These are phyloP conservation scores for Penicillium decumbens DNA, from an alignment of 2,329 filamentous ascomycete species.

Conservation along the genomic window DNA sequence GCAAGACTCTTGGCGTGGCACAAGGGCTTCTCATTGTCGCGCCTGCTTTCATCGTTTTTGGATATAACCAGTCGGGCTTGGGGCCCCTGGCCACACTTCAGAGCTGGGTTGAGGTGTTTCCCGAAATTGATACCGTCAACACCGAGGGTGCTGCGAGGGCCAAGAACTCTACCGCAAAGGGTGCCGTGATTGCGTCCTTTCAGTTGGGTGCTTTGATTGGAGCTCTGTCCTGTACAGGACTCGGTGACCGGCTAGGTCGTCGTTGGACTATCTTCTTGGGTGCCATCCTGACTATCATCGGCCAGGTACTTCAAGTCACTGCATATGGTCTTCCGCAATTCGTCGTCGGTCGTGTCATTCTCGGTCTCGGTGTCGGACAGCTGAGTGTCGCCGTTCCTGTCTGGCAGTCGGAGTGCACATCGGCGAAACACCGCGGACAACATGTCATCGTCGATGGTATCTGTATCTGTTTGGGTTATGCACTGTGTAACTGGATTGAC, in stretches of 20 bases:
- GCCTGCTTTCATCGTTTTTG: slow-evolving; percentile 22
- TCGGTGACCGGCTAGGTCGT: slow-evolving; percentile 47
- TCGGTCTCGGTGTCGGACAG: slow-evolving; percentile 48
- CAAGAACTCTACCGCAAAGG: slow-evolving; percentile 16
- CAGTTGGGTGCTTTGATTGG: slow-evolving; percentile 18
- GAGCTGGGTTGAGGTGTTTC: slow-evolving; percentile 19
- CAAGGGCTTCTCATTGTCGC: slow-evolving; percentile 33
- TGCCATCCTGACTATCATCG: slow-evolving; percentile 44
- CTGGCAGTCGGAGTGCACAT: slow-evolving; percentile 49
- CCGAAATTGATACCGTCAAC: slow-evolving; percentile 21
- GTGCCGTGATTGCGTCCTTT: slow-evolving; percentile 28
- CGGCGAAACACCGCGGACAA: slow-evolving; percentile 46
- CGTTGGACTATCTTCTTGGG: slow-evolving; percentile 45
- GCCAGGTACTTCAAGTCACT: slow-evolving; percentile 43
- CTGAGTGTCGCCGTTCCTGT: slow-evolving; percentile 48
- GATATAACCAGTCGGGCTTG: slow-evolving; percentile 25
- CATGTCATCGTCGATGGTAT: slow-evolving; percentile 49
- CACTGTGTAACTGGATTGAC: slow-evolving; percentile 33
- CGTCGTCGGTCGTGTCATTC: slow-evolving; percentile 48
- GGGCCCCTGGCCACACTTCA: slow-evolving; percentile 18
- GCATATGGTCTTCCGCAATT: slow-evolving; percentile 46
- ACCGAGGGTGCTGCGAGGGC: slow-evolving; percentile 8
- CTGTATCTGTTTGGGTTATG: slow-evolving; percentile 35
- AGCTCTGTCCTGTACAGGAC: slow-evolving; percentile 15
- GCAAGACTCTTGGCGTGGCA: slow-evolving; percentile 17